A percentile compares a stretch with the other conserved stretches of the same genome.
Conservation (phyloP, 2,329 filamentous ascomycete species). For the Diplodia intermedia region DNA sequence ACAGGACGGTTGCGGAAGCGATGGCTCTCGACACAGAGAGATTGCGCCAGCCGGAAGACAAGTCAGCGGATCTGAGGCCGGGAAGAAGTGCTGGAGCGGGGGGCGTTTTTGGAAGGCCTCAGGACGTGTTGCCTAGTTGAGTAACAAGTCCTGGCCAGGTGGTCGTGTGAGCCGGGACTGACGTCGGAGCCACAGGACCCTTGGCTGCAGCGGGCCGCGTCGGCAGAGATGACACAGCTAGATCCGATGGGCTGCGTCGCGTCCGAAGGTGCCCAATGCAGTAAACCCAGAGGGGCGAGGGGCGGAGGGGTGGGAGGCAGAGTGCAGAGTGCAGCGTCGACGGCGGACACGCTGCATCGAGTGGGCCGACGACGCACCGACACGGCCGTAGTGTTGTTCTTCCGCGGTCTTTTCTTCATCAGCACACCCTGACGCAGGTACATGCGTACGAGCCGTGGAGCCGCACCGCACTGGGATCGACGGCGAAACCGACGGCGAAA, state of each 20-base stretch:
- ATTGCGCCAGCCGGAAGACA: neutral
- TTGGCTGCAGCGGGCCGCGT: constrained; percentile 23
- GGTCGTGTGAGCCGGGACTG: neutral
- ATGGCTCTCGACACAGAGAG: neutral
- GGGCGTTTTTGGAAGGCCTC: neutral
- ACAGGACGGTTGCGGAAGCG: neutral
- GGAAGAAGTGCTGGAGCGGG: neutral
- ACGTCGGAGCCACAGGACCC: constrained; percentile 14
- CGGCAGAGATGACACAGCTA: neutral
- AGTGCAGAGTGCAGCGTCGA: neutral
- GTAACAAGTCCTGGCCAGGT: neutral
- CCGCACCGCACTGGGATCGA: neutral
- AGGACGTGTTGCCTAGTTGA: neutral
- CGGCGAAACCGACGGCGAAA: constrained; percentile 2
- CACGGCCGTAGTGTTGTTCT: constrained; percentile 24
- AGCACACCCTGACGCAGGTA: neutral
- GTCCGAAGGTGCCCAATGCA: neutral
- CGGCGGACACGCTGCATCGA: neutral
- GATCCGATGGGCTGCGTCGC: neutral
- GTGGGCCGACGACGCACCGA: constrained; percentile 13
- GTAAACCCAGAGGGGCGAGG: neutral
- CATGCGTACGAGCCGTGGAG: constrained; percentile 15
- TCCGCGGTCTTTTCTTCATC: constrained; percentile 10
- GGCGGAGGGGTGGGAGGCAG: neutral
- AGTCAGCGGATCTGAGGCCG: neutral